phyloP scores from a whole-genome alignment of 1,139 yeast species.

The Candida sojae region DNA sequence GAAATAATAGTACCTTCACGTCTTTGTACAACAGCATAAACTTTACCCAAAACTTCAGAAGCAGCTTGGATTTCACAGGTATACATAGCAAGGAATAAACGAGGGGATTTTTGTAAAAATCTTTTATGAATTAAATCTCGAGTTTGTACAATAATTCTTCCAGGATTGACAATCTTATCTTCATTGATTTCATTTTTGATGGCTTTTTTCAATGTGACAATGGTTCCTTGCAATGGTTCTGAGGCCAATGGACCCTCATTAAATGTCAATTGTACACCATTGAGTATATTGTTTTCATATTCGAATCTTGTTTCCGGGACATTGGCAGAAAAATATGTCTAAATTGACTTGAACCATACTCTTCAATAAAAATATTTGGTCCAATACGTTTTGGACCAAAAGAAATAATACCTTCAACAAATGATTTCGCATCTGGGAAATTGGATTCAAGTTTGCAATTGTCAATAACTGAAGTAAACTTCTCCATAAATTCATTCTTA shows the following conservation, averaged over 20 bases:
- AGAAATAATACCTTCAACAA: slow-evolving; percentile 52
- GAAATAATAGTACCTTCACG: slow-evolving; percentile 83
- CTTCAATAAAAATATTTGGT: slow-evolving; percentile 72
- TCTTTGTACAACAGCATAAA: slow-evolving; percentile 89
- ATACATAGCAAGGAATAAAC: slow-evolving; percentile 89
- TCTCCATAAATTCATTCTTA: slow-evolving; percentile 10
- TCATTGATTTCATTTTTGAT: slow-evolving; percentile 32
- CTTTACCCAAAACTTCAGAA: slow-evolving; percentile 92
- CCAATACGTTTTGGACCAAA: slow-evolving; percentile 84
- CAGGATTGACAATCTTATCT: slow-evolving; percentile 39
- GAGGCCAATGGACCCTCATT: slow-evolving; percentile 86
- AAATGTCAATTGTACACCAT: slow-evolving; percentile 85
- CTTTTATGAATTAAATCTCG: slow-evolving; percentile 73
- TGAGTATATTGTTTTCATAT: slow-evolving; percentile 66
- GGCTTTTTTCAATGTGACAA: slow-evolving; percentile 46
- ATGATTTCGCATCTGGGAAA: slow-evolving; percentile 21
- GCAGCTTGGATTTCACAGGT: slow-evolving; percentile 94
- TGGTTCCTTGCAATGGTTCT: slow-evolving; percentile 85
- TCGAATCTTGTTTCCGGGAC: slow-evolving; percentile 33
- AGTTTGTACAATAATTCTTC: slow-evolving; percentile 69
- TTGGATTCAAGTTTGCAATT: slow-evolving; percentile 21
- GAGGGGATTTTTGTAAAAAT: slow-evolving; percentile 79
- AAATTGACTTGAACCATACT: slow-evolving; percentile 31
- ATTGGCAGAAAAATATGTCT: slow-evolving; percentile 22
- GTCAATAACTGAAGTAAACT: slow-evolving; percentile 32